Evolutionary conservation across 169 alveolate genomes (phyloP).

Genomic region (Perkinsus marinus): DNA sequence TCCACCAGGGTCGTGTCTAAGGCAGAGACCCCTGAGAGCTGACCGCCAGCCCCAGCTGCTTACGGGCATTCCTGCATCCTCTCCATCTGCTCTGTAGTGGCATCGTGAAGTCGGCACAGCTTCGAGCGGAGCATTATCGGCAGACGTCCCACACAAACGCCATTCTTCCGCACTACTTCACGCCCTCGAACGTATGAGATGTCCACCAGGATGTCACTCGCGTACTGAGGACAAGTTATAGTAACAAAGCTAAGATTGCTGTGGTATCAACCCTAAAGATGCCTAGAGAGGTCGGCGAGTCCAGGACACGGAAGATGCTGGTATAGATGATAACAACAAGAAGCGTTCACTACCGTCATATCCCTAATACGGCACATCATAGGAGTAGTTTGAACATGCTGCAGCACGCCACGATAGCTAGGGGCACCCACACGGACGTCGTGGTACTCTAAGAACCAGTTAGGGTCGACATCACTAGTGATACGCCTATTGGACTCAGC

Average conservation of each 20-base stretch:
- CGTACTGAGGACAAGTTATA: neutral
- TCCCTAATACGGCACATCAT: constrained; percentile 92
- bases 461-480: constrained; percentile 54
- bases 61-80: constrained; percentile 60
- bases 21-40: constrained; percentile 15
- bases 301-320: no score
- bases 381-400: constrained; percentile 70
- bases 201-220: constrained; percentile 67
- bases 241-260: no score
- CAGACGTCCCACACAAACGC: constrained; percentile 76
- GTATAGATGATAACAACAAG: neutral
- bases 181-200: constrained; percentile 81
- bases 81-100: constrained; percentile 46
- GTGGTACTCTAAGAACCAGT: constrained; percentile 45
- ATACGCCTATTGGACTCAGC: constrained; percentile 59
- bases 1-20: constrained; percentile 89
- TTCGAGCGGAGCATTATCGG: constrained; percentile 94
- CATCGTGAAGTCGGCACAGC: constrained; percentile 61
- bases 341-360: constrained; percentile 44
- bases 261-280: no score
- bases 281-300: no score
- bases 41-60: constrained; percentile 33
- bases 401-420: constrained; percentile 61
- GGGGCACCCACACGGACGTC: constrained; percentile 77
- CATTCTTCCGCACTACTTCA: constrained; percentile 58